Evolutionary conservation across 768 basidiomycete species (phyloP).

Genomic region (Mycena albidolilacea): DNA sequence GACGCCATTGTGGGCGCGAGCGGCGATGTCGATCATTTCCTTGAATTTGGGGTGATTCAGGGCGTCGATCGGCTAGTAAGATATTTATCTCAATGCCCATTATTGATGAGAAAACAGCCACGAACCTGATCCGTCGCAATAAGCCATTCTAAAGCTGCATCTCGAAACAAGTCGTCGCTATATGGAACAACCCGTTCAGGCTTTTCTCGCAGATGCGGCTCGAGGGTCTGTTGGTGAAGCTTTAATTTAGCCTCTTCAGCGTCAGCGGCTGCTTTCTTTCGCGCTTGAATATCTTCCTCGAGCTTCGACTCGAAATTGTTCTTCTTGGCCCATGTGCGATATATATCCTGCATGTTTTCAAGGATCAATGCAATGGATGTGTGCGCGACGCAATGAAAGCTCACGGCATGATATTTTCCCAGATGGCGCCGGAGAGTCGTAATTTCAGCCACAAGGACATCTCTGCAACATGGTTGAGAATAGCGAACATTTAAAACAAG

Average conservation of each 20-base stretch:
- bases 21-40: conserved; percentile 51
- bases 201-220: neutral
- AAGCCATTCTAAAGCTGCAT: conserved; percentile 4
- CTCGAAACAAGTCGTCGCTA: neutral
- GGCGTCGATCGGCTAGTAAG: conserved; percentile 41
- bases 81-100: neutral
- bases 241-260: neutral
- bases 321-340: neutral
- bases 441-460: neutral
- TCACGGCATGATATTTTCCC: neutral
- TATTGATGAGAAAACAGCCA: neutral
- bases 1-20: conserved; percentile 48
- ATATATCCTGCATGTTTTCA: neutral
- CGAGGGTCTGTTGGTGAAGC: conserved; percentile 14
- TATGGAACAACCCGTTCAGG: neutral
- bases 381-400: neutral
- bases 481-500: neutral
- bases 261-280: neutral
- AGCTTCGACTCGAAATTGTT: conserved; percentile 6
- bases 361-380: neutral
- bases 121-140: conserved; percentile 8
- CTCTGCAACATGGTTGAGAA: neutral
- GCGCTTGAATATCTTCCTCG: conserved; percentile 4
- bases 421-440: neutral
- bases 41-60: conserved; percentile 49